These are phyloP conservation scores for Gossypium mustelinum DNA, from an alignment of 345 rosid species.

Conservation along the genomic window DNA sequence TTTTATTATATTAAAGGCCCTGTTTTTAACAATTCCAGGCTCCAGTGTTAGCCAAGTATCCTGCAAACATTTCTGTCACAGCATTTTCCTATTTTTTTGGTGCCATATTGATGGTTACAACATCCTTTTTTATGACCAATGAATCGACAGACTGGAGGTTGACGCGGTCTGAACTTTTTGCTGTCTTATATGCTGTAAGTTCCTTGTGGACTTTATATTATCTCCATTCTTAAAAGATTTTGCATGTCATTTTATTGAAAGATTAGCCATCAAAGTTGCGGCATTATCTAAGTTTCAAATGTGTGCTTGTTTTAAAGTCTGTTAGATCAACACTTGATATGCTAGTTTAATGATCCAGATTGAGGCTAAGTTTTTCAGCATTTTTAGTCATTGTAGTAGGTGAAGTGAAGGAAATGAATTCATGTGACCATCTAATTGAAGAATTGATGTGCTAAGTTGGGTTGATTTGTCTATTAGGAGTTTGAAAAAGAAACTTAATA, in stretches of 20 bases:
- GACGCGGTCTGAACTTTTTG: constrained; percentile 72
- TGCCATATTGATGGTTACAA: constrained; percentile 59
- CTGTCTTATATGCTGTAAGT: constrained; percentile 90
- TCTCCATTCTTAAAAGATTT: background rate
- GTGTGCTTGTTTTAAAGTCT: constrained; percentile 1
- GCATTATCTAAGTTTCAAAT: background rate
- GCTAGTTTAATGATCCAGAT: constrained; percentile 2
- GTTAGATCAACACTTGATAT: background rate
- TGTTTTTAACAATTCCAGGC: constrained; percentile 51
- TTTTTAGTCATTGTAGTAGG: background rate
- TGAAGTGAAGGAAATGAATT: background rate
- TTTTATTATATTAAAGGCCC: background rate
- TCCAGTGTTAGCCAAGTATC: constrained; percentile 72
- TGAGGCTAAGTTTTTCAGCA: background rate
- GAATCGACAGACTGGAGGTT: constrained; percentile 81
- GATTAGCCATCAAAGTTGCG: background rate
- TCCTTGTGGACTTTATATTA: constrained; percentile 15
- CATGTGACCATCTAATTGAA: constrained; percentile 2
- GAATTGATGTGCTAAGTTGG: background rate
- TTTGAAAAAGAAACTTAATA: background rate
- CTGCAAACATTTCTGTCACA: constrained; percentile 77
- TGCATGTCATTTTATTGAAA: background rate
- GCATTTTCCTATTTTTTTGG: constrained; percentile 86
- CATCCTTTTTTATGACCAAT: constrained; percentile 59
- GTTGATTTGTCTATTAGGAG: background rate